phyloP scores from a whole-genome alignment of 2,329 filamentous ascomycete genomes.

The Exophiala calicioides region DNA sequence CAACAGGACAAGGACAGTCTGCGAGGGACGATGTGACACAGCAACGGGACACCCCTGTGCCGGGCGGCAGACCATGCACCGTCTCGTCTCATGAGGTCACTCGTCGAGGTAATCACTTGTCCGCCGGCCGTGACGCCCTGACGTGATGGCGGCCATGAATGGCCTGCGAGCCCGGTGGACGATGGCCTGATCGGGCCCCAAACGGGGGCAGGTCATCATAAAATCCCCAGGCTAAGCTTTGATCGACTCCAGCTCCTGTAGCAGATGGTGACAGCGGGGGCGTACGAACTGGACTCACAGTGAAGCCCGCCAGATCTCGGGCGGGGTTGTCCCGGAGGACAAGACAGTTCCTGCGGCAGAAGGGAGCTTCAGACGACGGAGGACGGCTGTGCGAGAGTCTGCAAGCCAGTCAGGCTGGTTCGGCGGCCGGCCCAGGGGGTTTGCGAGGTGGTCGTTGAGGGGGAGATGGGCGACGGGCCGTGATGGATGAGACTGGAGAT shows the following conservation, averaged over 20 bases:
- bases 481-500: conserved; percentile 12
- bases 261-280: conserved; percentile 11
- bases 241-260: conserved; percentile 10
- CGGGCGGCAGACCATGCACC: conserved; percentile 12
- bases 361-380: conserved; percentile 4
- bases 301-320: neutral
- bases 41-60: conserved; percentile 7
- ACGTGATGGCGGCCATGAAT: neutral
- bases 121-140: conserved; percentile 10
- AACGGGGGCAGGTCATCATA: neutral
- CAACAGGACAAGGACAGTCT: neutral
- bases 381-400: neutral
- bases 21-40: too few relatives aligned
- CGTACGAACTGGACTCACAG: conserved; percentile 10
- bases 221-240: neutral
- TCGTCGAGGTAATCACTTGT: neutral
- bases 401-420: neutral
- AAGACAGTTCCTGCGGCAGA: conserved; percentile 17
- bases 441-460: neutral
- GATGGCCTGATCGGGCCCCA: conserved; percentile 10
- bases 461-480: too few relatives aligned
- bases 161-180: neutral
- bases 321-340: conserved; percentile 1
- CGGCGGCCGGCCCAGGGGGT: neutral
- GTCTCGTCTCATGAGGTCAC: conserved; percentile 10